A percentile compares a stretch with the other conserved stretches of the same genome.
phyloP scores from a whole-genome alignment of 768 basidiomycete genomes.

The Dioszegia aurantiaca region DNA sequence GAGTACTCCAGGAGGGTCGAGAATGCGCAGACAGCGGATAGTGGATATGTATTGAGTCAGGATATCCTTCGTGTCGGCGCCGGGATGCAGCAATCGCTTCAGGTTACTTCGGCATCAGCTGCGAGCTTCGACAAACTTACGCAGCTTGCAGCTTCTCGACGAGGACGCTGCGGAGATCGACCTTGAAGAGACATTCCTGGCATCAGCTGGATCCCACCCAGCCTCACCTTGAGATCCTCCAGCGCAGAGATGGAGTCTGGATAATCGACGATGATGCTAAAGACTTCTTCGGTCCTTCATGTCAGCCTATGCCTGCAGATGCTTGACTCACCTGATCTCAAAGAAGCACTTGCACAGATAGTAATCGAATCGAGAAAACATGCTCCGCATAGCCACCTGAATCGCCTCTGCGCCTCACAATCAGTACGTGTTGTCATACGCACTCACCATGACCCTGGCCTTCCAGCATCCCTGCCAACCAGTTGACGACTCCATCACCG shows the following conservation, averaged over 20 bases:
- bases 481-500: conserved; percentile 71
- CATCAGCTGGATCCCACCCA: background rate
- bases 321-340: conserved; percentile 66
- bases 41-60: conserved; percentile 85
- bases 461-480: conserved; percentile 80
- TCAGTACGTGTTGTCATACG: background rate
- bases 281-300: conserved; percentile 67
- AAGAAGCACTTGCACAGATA: conserved; percentile 88
- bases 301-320: conserved; percentile 9
- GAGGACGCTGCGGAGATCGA: conserved; percentile 60
- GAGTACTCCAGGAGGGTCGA: conserved; percentile 89
- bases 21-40: conserved; percentile 80
- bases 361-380: conserved; percentile 77
- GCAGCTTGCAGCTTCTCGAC: conserved; percentile 74
- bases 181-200: conserved; percentile 52
- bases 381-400: conserved; percentile 61
- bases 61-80: conserved; percentile 89
- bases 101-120: conserved; percentile 61
- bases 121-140: conserved; percentile 56
- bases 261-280: conserved; percentile 92
- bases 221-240: conserved; percentile 72
- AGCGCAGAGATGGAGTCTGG: conserved; percentile 82
- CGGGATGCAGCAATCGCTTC: conserved; percentile 87
- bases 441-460: conserved; percentile 28
- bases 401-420: conserved; percentile 52